Base-by-base conservation (phyloP, 176 grass and related monocot species). In the Phoenix roebelenii region DNA sequence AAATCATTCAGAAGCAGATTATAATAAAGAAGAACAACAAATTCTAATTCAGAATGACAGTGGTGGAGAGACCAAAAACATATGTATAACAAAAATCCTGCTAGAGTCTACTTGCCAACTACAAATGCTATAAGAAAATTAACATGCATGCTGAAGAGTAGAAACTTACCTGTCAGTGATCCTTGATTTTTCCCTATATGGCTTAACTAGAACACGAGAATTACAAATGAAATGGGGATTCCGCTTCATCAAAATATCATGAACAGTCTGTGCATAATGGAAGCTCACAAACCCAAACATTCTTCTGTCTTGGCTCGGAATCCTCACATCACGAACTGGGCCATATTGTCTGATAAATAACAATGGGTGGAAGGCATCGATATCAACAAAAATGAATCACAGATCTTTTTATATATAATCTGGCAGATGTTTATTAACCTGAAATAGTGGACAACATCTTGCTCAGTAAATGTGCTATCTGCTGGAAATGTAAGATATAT, bases 231-330 rank as follows among this genome's bases (percentile, higher is more conserved):
- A 82, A 49, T 88, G 89, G 16, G 78, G 72, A 51, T 67, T 64
- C 22, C 72, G 55, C 19, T 71, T 76, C 64, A 75, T 66, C 51
- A 95, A 66, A 25, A 95, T 67, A 16, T 50, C 22, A 44, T 60
- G 68, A 22, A 75, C 85, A 3, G 81, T 85, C 52, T 25, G 69
- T 4, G 72, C 61, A 57, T 71, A 58, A 23, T 51, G 0, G 57
- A 95, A 95, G 55, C 85, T 78, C 57, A 95, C 89, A 63, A 78
- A 89, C 69, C 85, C 82, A 18, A 82, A 85, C 75, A 63, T 75
- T 16, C 23, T 51, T 44, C 24, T 77, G 64, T 79, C 55, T 19
- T 59, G 29, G 35, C 15, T 14, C 1, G 69, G 78, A 67, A 95
- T 75, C 39, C 17, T 56, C 26, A 89, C 89, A 51, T 66, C 79